Evolutionary conservation across 192 early-diverging fungal genomes (phyloP), one percentile per base, ranked within the genome.

Genomic region (Podochytrium sp.): DNA sequence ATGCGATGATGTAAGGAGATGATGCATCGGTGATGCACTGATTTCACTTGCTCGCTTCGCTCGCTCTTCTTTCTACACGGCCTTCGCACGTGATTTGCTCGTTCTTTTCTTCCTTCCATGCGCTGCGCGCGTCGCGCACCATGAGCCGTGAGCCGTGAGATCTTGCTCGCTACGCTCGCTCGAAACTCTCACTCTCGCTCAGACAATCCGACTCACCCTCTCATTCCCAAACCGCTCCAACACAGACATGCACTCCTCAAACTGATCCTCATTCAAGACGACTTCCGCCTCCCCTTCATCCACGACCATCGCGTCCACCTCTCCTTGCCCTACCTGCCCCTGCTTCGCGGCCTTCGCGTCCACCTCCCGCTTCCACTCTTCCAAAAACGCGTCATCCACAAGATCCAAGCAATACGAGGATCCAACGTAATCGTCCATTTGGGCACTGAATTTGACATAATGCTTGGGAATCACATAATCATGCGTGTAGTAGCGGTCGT

Each of bases 361-460:
- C 30, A 40, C 59, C 38, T 37, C 76, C 3, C 39, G 47, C n/a
- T 92, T 78, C 90, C 91, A 99, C 39, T 68, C 35, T 42, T 29
- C 41, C 65, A 76, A 43, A 42, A 63, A 76, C n/a, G 42, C 79
- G 18, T 87, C 84, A 77, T 99, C 97, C 3, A 85, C 89, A 39
- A 95, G 94, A 74, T 95, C 94, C 77, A 97, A 83, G 73, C 92
- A 94, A 82, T 97, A 99, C 51, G 91, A 83, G 47, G 91, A 91
- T 30, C 93, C 93, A 51, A 92, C 91, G 74, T 86, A 87, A 47
- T 97, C 96, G 76, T 98, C 96, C 34, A 95, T 90, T 0, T 90
- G 88, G 7, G 92, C 86, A 5, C 94, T 94, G 69, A 94, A 98
- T 43, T 92, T 86, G 52, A 99, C 93, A 57, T 92, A 84, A 35